Evolutionary conservation across 192 early-diverging fungal genomes (phyloP), one percentile per base, ranked within the genome.

Genomic region (Pilaira anomala): DNA sequence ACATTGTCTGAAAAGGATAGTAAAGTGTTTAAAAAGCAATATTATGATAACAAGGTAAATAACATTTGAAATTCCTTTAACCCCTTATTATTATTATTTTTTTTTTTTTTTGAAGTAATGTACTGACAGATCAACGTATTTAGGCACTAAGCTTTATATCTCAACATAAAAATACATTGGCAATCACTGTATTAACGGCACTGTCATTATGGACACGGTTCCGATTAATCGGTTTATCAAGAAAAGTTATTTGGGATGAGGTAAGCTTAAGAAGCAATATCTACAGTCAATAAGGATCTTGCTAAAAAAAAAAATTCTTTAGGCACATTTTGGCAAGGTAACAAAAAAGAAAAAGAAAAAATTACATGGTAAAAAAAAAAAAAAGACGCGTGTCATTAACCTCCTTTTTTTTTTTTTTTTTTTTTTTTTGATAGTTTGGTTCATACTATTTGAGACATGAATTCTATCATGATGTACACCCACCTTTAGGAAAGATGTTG

Each of bases 391-490:
- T 25, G 16, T 22, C 14, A 33, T 3, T n/a, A 7, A 33, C 28
- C 13, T 11, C 39, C 33, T 61, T 14, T 29, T 22, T 21, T 29
- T 53, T 14, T 49, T 25, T 64, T 13, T 26, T 14, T 7, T 28
- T 0, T 6, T 29, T 63, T 36, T 53, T 6, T 22, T 29, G 4
- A 30, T 83, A 97, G 83, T 99, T 99, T 78, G 97, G 88, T 16
- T 91, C 89, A 8, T 78, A 93, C 71, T 99, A 99, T 76, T 70
- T 99, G 42, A 95, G 96, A 58, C 74, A 83, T 22, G 90, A 91
- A 44, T 99, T 97, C 64, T 99, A 97, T 67, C 93, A 93, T 71
- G 97, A 99, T 76, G 96, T 99, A 1, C 97, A 99, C 68, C 97
- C 97, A 28, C 96, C 97, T 4, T 75, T 97, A 59, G 96, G 96